A percentile compares a stretch with the other conserved stretches of the same genome.
Conservation (phyloP, 2,329 filamentous ascomycete species). For the Phialocephala subalpina region DNA sequence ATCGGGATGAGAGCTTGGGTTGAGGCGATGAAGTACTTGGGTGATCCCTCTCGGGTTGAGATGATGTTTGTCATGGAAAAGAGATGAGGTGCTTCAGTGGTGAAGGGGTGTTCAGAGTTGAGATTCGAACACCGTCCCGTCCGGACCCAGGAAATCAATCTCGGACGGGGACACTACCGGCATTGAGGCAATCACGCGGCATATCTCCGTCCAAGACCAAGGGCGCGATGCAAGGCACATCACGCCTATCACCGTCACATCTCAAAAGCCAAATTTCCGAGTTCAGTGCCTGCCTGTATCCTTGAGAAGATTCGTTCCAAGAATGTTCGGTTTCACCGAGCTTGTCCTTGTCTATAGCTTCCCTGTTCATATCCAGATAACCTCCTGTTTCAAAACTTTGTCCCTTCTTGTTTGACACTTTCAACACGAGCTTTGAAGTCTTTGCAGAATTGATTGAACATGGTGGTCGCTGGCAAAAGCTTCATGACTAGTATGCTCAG, state of each 20-base stretch:
- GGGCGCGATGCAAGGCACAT: not conserved
- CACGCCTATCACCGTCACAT: not conserved
- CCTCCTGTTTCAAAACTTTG: not conserved
- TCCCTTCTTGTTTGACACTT: conserved; percentile 18
- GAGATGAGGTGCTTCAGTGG: not conserved
- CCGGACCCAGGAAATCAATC: conserved; percentile 3
- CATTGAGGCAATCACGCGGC: not conserved
- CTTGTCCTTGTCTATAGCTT: not conserved
- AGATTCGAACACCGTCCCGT: not conserved
- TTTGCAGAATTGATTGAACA: conserved; percentile 21
- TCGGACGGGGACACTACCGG: conserved; percentile 2
- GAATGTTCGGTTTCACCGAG: conserved; percentile 1
- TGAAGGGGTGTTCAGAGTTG: not conserved
- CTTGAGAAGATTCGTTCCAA: conserved; percentile 2
- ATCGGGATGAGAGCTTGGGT: not conserved
- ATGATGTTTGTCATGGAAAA: conserved; percentile 6
- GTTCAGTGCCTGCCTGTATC: not conserved
- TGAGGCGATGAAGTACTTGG: not conserved
- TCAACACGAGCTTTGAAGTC: conserved; percentile 25
- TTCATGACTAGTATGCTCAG: conserved; percentile 22
- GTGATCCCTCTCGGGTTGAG: not conserved
- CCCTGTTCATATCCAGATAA: not conserved
- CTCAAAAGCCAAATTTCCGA: conserved; percentile 1
- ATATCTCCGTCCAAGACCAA: not conserved
- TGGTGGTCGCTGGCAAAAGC: conserved; percentile 15